Evolutionary conservation across 345 rosid genomes (phyloP), one percentile per base, ranked within the genome.

Genomic region (Eucalyptus pumila): DNA sequence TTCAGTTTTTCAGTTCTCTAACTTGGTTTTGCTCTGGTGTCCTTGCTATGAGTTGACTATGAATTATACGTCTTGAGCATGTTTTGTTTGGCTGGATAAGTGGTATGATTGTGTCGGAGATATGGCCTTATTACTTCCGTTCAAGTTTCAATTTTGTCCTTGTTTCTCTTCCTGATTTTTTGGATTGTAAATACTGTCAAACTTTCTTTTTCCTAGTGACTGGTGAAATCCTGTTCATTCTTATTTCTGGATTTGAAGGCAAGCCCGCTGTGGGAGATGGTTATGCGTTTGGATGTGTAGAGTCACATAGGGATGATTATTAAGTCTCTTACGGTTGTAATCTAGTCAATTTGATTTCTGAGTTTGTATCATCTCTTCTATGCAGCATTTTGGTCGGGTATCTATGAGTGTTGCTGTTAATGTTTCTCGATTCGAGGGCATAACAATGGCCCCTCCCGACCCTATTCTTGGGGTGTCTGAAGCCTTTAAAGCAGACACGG

Each of bases 391-490:
- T 87, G 94, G 95, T 62, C 90, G 98, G 86, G 92, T 95, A 89
- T 91, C 94, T 85, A 98, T 96, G 98, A 87, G 95, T 50, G 92
- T 90, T 51, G 92, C 97, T 14, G 95, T 94, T 76, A 93, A 93
- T 89, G 95, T 92, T 62, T 96, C 99, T 90, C 97, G 96, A 89
- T 97, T 98, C 87, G 97, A 97, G 90, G 96, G 95, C 67, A 90
- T 98, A 69, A 91, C 97, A 11, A 98, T 96, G 98, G 99, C 99
- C 85, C 99, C 99, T 24, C 99, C 99, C 14, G 99, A 98, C 92
- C 99, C 99, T 58, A 97, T 98, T 94, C 98, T 97, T 89, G 99
- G 99, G 89, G 98, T 98, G 89, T 96, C 98, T 19, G 98, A 97
- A 92, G 98, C 99, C 80, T 98, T 98, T 92, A 96, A 88, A 92